These are phyloP conservation scores for Brassica hybrid DNA, from an alignment of 441 rosid genomes.

Conservation along the genomic window DNA sequence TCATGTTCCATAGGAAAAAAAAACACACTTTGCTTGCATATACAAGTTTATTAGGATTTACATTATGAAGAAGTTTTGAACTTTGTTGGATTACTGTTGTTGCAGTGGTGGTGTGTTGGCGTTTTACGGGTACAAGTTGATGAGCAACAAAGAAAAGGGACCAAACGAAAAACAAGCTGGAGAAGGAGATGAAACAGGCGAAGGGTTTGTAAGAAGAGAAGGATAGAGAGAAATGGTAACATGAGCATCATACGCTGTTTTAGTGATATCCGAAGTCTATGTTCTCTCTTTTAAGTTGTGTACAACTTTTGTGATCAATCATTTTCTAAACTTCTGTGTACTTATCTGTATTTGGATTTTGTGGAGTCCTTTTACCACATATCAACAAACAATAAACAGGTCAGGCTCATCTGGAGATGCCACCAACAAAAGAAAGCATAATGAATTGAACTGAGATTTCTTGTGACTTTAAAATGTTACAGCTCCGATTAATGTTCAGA, in stretches of 20 bases:
- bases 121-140: constrained; percentile 71
- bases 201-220: constrained; percentile 32
- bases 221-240: constrained; percentile 24
- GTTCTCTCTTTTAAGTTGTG: constrained; percentile 3
- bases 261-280: background rate
- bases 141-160: constrained; percentile 42
- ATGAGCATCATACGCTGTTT: background rate
- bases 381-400: constrained; percentile 22
- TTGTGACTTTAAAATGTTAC: background rate
- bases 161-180: constrained; percentile 41
- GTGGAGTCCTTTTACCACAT: background rate
- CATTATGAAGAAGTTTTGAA: background rate
- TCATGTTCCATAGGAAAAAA: background rate
- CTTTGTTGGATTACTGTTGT: constrained; percentile 32
- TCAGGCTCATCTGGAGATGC: constrained; percentile 10
- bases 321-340: constrained; percentile 4
- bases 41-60: background rate
- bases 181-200: constrained; percentile 48
- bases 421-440: background rate
- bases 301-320: constrained; percentile 32
- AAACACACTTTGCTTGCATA: background rate
- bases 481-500: background rate
- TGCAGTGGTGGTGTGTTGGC: constrained; percentile 75
- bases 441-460: constrained; percentile 1
- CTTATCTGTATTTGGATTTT: constrained; percentile 11